Evolutionary conservation across 108 stramenopile genomes (phyloP), one percentile per base, ranked within the genome.

Genomic region (Nitzschia putrida): DNA sequence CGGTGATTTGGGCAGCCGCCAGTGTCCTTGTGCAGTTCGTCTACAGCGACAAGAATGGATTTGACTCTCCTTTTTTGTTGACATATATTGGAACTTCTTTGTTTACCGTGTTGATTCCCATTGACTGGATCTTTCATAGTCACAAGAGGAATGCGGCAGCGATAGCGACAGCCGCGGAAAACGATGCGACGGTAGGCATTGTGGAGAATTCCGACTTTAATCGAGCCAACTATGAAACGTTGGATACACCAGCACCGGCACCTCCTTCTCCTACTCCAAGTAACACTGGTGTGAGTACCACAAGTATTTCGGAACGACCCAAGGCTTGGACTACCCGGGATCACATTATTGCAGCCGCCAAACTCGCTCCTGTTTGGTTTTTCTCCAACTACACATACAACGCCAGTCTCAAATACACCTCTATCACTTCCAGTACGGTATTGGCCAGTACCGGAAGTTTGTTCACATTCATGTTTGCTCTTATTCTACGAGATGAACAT

Each of bases 291-390:
- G 0, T 23, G 18, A 23, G 55, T 25, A 50, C 39, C 13, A 61
- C 21, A 44, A 42, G 61, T 49, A 11, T 40, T 10, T 45, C 25
- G 29, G n/a, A 10, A 73, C 21, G 24, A 34, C 52, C n/a, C 16
- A 22, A 13, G 16, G 59, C 41, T 50, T 74, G 83, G 79, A 84
- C 80, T 11, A 57, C 64, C n/a, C 47, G 38, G 11, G 82, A 83
- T 57, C 83, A 84, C 39, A 39, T 68, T 11, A 41, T 70, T 44
- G 82, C 79, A 41, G 78, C 74, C 26, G 64, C 68, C 58, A 77
- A 81, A 54, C 76, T 97, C 63, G 81, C 89, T 12, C 95, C 94
- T 18, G 42, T 97, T 10, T 99, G 96, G 95, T 97, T 97, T 80
- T 29, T 89, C 16, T 89, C 95, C 23, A 96, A 97, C 68, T 95